phyloP scores from a whole-genome alignment of 345 rosid genomes.

The Orychophragmus violaceus region DNA sequence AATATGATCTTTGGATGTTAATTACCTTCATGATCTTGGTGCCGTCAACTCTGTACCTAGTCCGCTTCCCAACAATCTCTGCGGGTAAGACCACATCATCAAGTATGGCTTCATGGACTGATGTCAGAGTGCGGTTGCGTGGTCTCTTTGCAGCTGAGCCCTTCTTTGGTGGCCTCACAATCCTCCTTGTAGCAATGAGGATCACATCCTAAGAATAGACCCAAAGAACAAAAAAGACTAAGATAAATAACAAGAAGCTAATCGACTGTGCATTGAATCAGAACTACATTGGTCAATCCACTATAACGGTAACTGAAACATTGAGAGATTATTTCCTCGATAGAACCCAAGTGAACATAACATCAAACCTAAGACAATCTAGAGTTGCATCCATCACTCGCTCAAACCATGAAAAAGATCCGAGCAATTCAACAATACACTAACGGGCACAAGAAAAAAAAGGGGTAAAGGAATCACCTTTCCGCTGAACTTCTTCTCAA shows the following conservation, averaged over 20 bases:
- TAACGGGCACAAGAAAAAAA: not conserved
- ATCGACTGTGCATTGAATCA: not conserved
- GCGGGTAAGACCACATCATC: constrained; percentile 89
- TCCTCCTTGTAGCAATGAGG: constrained; percentile 70
- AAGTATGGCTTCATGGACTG: constrained; percentile 78
- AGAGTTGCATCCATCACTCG: not conserved
- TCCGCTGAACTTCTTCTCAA: no score
- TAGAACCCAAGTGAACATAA: not conserved
- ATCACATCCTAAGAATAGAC: constrained; percentile 53
- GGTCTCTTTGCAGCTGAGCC: constrained; percentile 86
- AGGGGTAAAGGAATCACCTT: constrained; percentile 43
- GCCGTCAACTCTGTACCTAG: constrained; percentile 71
- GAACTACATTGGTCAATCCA: not conserved
- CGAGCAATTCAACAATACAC: not conserved
- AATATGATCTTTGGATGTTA: not conserved
- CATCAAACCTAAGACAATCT: not conserved
- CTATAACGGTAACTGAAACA: not conserved
- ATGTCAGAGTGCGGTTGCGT: constrained; percentile 76
- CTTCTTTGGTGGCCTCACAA: no score
- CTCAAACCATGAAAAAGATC: not conserved
- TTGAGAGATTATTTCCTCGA: not conserved
- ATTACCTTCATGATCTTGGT: constrained; percentile 76
- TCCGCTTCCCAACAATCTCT: constrained; percentile 90
- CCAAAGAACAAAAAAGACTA: not conserved
- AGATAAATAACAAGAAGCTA: not conserved